These are phyloP conservation scores for Pinus taeda DNA, from an alignment of 75 land plant species.

Conservation along the genomic window DNA sequence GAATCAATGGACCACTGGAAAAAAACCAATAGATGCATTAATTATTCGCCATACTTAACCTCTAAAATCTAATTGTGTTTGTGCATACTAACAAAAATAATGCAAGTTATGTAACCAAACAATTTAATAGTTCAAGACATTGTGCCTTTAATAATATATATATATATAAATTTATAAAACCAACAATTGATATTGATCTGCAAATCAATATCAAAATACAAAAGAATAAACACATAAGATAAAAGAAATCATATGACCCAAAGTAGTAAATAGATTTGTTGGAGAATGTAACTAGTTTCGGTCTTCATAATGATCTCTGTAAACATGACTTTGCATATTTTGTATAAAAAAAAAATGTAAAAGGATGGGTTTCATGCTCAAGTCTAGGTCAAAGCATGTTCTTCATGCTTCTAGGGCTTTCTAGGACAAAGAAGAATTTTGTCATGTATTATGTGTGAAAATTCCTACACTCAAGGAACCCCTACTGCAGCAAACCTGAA, in stretches of 20 bases:
- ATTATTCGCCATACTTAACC: no score
- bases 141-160: not conserved
- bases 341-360: no score
- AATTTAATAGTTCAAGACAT: not conserved
- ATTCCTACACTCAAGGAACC: no score
- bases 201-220: not conserved
- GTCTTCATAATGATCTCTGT: no score
- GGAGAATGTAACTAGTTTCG: no score
- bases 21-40: not conserved
- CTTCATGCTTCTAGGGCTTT: no score
- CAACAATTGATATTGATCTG: not conserved
- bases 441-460: no score
- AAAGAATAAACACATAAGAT: not conserved
- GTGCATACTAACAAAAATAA: not conserved
- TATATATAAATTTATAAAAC: not conserved
- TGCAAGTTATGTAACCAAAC: not conserved
- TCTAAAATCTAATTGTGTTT: not conserved
- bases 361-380: no score
- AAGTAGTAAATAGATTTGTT: not conserved
- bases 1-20: constrained; percentile 74
- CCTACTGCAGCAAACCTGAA: no score
- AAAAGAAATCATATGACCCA: not conserved
- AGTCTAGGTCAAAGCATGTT: no score
- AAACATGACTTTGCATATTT: no score
- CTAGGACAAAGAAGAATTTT: no score